A percentile compares a stretch with the other conserved stretches of the same genome.
phyloP scores from a whole-genome alignment of 805 yeast species.

The Tetrapisispora iriomotensis region DNA sequence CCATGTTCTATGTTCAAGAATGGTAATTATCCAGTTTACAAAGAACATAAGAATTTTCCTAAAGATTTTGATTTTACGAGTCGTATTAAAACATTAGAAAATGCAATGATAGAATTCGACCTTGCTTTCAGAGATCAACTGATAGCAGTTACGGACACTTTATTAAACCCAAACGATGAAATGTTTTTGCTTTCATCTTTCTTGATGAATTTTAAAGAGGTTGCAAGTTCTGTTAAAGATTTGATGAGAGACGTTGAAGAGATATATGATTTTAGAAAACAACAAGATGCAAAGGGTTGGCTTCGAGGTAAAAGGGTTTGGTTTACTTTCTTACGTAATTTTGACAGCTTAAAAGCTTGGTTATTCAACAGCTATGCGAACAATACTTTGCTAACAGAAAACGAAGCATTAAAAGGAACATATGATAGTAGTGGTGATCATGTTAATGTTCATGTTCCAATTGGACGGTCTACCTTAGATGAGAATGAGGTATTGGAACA shows the following conservation, averaged over 20 bases:
- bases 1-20: conserved; percentile 12
- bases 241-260: conserved; percentile 27
- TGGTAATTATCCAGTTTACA: conserved; percentile 8
- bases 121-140: conserved; percentile 27
- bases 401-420: conserved; percentile 30
- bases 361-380: conserved; percentile 9
- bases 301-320: conserved; percentile 33
- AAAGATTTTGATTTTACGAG: conserved; percentile 21
- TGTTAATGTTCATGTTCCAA: background rate
- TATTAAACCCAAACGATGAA: conserved; percentile 39
- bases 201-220: conserved; percentile 37
- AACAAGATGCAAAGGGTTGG: conserved; percentile 29
- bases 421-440: background rate
- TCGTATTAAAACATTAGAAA: conserved; percentile 17
- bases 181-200: conserved; percentile 42
- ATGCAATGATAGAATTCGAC: conserved; percentile 31
- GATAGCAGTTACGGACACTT: conserved; percentile 15
- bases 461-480: conserved; percentile 20
- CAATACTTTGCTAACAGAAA: conserved; percentile 27
- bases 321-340: conserved; percentile 33
- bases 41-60: conserved; percentile 13
- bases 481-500: conserved; percentile 24
- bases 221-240: conserved; percentile 25
- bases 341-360: conserved; percentile 31
- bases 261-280: conserved; percentile 25